These are phyloP conservation scores for Sisymbrium irio DNA, from an alignment of 345 rosid species.

Conservation along the genomic window DNA sequence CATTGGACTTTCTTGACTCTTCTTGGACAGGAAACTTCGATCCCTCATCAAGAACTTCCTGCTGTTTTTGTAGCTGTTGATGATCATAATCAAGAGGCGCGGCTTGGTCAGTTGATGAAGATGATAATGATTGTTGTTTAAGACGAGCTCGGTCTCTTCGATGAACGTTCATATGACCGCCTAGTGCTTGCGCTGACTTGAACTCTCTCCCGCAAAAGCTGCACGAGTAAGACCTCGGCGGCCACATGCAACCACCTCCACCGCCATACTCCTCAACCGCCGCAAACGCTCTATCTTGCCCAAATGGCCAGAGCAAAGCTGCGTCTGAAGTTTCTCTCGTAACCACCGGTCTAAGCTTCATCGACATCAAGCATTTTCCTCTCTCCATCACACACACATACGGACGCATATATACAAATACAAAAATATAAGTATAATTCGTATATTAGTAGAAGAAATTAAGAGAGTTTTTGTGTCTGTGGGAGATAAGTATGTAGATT, in stretches of 20 bases:
- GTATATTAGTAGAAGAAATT: neutral
- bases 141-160: constrained; percentile 49
- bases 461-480: neutral
- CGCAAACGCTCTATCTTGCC: constrained; percentile 55
- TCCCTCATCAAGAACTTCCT: constrained; percentile 11
- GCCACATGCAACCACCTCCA: constrained; percentile 42
- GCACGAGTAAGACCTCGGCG: constrained; percentile 48
- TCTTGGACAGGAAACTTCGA: constrained; percentile 12
- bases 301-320: constrained; percentile 21
- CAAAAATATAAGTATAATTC: neutral
- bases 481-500: constrained; percentile 2
- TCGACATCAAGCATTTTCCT: constrained; percentile 28
- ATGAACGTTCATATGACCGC: constrained; percentile 58
- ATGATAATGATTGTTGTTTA: constrained; percentile 33
- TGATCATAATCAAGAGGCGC: neutral
- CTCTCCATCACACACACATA: constrained; percentile 23
- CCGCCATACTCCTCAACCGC: constrained; percentile 56
- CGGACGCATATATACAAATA: neutral
- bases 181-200: constrained; percentile 56
- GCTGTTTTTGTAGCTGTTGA: neutral
- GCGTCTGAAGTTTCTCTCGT: constrained; percentile 12
- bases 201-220: constrained; percentile 52
- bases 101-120: constrained; percentile 32
- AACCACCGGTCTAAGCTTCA: constrained; percentile 27
- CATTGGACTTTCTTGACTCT: constrained; percentile 10